Conservation (phyloP, 2,329 filamentous ascomycete genomes). For the Didymella pomorum region DNA sequence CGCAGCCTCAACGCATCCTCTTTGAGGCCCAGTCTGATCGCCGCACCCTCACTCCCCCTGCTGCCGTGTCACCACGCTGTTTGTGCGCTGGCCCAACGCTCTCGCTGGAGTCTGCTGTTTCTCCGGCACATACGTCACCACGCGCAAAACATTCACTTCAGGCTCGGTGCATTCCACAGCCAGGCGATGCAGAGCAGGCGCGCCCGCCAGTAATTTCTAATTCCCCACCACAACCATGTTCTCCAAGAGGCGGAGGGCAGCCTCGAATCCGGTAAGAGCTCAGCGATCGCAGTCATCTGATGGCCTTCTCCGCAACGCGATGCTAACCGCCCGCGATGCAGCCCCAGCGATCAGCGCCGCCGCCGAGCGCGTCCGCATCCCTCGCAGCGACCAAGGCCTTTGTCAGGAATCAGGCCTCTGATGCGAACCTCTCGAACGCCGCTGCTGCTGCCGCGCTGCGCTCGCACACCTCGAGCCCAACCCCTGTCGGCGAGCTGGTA, state of each 20-base stretch:
- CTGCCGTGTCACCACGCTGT: constrained; percentile 15
- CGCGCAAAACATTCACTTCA: constrained; percentile 13
- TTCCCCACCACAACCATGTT: constrained; percentile 41
- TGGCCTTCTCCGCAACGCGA: constrained; percentile 10
- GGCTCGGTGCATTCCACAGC: constrained; percentile 14
- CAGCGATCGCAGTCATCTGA: constrained; percentile 13
- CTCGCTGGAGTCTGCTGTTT: constrained; percentile 7
- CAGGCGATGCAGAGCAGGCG: constrained; percentile 36
- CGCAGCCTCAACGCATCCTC: constrained; percentile 12
- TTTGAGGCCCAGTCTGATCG: constrained; percentile 8
- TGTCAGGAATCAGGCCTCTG: constrained; percentile 70
- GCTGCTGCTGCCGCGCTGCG: constrained; percentile 87
- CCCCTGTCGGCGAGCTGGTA: constrained; percentile 80
- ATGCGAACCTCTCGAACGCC: constrained; percentile 76
- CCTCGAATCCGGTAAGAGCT: constrained; percentile 45
- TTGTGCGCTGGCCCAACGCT: constrained; percentile 15
- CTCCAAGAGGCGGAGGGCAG: constrained; percentile 40
- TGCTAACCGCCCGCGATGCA: constrained; percentile 41
- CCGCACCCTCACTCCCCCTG: constrained; percentile 6
- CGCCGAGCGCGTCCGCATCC: constrained; percentile 75
- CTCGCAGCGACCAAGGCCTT: constrained; percentile 85
- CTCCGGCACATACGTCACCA: constrained; percentile 29
- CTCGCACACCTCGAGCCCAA: constrained; percentile 78
- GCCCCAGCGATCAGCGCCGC: constrained; percentile 47
- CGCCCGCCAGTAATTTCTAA: constrained; percentile 32